Evolutionary conservation across 208 protist genomes (phyloP).

Genomic region (Leptomonas pyrrhocoris): DNA sequence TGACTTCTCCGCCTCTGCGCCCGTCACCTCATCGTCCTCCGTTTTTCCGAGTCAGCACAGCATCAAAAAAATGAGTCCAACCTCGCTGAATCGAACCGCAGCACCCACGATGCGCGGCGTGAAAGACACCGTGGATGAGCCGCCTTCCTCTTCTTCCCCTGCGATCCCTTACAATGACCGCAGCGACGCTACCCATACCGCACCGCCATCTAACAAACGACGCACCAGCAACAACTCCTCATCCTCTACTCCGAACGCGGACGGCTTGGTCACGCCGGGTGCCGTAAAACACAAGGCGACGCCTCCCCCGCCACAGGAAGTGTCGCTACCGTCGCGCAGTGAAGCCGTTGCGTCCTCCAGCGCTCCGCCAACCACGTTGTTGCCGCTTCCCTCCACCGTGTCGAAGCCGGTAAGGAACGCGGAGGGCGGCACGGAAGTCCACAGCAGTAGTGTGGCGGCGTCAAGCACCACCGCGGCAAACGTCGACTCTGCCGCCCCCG

Average conservation of each 20-base stretch:
- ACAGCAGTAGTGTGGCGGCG: neutral
- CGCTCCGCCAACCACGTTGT: neutral
- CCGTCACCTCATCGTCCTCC: neutral
- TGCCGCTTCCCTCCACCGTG: neutral
- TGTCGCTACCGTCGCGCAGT: neutral
- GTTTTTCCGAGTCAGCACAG: neutral
- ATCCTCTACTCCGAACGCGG: neutral
- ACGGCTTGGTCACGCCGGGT: neutral
- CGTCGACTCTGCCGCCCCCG: neutral
- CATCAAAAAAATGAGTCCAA: conserved; percentile 2
- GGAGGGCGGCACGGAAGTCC: neutral
- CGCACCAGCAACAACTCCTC: neutral
- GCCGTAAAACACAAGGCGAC: neutral
- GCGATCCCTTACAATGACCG: neutral
- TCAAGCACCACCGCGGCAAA: neutral
- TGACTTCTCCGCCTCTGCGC: neutral
- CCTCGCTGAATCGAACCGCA: conserved; percentile 1
- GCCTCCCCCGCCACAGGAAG: neutral
- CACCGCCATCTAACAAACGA: neutral
- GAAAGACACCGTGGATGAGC: neutral
- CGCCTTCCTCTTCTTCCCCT: no score
- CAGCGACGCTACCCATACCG: neutral
- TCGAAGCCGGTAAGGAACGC: neutral
- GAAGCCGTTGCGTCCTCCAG: conserved; percentile 2
- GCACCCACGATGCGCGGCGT: neutral